Evolutionary conservation across 2,329 filamentous ascomycete species (phyloP), one percentile per base, ranked within the genome.

Genomic region (Plectosphaerella sp.): DNA sequence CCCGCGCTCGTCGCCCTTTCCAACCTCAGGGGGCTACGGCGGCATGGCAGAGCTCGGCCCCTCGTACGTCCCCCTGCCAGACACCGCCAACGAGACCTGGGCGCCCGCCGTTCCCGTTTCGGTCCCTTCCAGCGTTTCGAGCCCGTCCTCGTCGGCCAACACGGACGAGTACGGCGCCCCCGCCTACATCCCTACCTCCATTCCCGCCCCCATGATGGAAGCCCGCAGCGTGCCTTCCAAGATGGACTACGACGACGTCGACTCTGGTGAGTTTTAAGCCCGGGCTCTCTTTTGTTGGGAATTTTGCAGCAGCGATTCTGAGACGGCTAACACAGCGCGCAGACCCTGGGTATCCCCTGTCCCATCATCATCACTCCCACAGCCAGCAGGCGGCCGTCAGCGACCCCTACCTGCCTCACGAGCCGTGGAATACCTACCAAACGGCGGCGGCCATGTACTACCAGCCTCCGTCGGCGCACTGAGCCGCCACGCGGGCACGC

Each of bases 101-200:
- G 67, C 74, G 12, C 64, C 70, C 45, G 66, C 68, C 14, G 66
- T 78, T 8, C 66, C 74, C 22, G 71, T 71, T 49, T 69, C 74
- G 37, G 65, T 77, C 18, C 66, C 74, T 15, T 77, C 77, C 47
- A 76, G 71, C 48, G 76, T 76, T 11, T 78, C 78, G 18, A 80
- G 77, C 61, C 77, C 78, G 16, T 72, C 75, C 3, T 79, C 78
- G 3, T 77, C 77, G 2, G 71, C 68, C 45, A 68, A 68, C 49
- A 68, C 70, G 47, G 75, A 79, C 48, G 77, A 80, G 48, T 78
- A 76, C 61, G 69, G 65, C 53, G 63, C 61, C 50, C 63, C 54
- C 46, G 64, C 67, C 55, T 80, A 78, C 61, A 75, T 78, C 54
- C 73, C 76, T 9, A 76, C 75, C 22, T 78, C 75, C 57, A 71